Base-by-base conservation (phyloP, 169 alveolate species). In the Babesia ovata region DNA sequence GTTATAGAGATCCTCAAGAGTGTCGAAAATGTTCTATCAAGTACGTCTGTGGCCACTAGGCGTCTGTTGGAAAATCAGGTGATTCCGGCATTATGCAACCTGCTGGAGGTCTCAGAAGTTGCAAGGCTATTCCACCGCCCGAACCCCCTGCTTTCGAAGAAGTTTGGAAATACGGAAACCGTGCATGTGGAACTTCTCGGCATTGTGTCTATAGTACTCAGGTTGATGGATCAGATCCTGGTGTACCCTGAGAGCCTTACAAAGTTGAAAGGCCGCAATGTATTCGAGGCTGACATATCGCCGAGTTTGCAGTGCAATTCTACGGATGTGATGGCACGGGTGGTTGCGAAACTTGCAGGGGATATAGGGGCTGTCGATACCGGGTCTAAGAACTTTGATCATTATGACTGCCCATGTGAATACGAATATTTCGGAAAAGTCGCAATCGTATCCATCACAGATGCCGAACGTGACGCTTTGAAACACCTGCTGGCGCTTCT, bases 11-110 rank as follows among this genome's bases (percentile, higher is more conserved):
- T 82, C 42, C 70, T 82, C 0, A 54, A 33, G 13, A 49, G 26
- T 6, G 70, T 82, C 42, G 62, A 54, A 22, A 62, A 22, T 13
- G 89, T 63, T 10, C 28, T 65, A 22, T 59, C 36, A n/a, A 39
- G 52, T 17, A 16, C 54, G 19, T 26, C 62, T 12, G 44, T n/a
- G 7, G 81, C 63, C 28, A 58, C 73, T 22, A 48, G 84, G 24
- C 62, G 67, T 44, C 48, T 82, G 39, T 58, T 82, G 29, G 89
- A 82, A 19, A 72, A 7, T 29, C 85, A 82, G 73, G 49, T 70
- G 44, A 28, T 74, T 16, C 73, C 63, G 22, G 72, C 61, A 28
- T 46, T 82, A 19, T 73, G 65, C 52, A 48, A 44, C 10, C 58
- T 82, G 49, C 29, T 71, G n/a, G 14, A 19, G 24, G 17, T 82